Evolutionary conservation across 2,329 filamentous ascomycete species (phyloP).

Genomic region (Aureobasidium sp.): DNA sequence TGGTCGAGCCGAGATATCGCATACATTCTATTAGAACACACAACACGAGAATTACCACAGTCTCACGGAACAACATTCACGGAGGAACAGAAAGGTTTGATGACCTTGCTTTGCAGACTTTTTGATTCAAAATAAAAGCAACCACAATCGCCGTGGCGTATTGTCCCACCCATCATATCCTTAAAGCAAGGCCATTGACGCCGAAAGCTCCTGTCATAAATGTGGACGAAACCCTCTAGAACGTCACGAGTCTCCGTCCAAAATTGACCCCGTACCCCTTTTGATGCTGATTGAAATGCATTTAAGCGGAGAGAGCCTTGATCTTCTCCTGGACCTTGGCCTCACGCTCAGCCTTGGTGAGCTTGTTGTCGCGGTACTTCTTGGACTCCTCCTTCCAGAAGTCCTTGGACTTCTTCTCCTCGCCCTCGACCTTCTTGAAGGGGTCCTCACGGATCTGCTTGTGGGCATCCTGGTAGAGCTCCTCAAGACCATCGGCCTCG

Average conservation of each 20-base stretch:
- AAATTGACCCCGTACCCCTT: conserved; percentile 14
- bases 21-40: too few relatives aligned
- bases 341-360: conserved; percentile 75
- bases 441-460: conserved; percentile 95
- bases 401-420: conserved; percentile 92
- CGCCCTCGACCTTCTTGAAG: conserved; percentile 79
- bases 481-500: conserved; percentile 94
- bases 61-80: neutral
- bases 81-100: neutral
- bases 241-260: conserved; percentile 1
- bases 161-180: conserved; percentile 17
- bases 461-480: conserved; percentile 91
- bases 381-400: conserved; percentile 67
- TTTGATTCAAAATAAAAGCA: conserved; percentile 16
- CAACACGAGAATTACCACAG: neutral
- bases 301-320: conserved; percentile 53
- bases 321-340: conserved; percentile 86
- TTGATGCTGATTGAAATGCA: conserved; percentile 14
- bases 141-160: conserved; percentile 16
- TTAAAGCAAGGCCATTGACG: conserved; percentile 17
- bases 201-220: conserved; percentile 17
- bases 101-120: conserved; percentile 18
- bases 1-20: too few relatives aligned
- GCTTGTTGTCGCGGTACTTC: conserved; percentile 76
- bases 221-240: conserved; percentile 10